Percentiles rank a stretch among this genome's conserved stretches.
These are phyloP conservation scores for Aspergillus bertholletiae DNA, from an alignment of 495 filamentous ascomycete species.

Conservation along the genomic window DNA sequence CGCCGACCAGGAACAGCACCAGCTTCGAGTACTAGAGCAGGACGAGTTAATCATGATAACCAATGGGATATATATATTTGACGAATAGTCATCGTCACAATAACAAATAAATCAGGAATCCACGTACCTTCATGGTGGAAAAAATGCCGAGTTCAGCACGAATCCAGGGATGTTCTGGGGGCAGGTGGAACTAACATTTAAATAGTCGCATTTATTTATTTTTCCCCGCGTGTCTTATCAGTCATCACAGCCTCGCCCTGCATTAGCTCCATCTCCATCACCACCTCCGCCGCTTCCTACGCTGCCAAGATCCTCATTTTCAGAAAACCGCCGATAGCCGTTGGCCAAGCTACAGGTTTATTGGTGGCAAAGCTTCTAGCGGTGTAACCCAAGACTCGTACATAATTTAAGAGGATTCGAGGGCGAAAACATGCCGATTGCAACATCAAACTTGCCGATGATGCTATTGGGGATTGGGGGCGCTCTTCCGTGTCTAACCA, in stretches of 20 bases:
- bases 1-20: slow-evolving; percentile 1
- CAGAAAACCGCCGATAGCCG: slow-evolving; percentile 3
- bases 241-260: not conserved
- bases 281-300: not conserved
- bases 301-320: slow-evolving; percentile 6
- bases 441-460: not conserved
- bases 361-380: slow-evolving; percentile 10
- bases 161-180: too few relatives aligned
- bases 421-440: not conserved
- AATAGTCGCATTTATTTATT: not conserved
- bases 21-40: not conserved
- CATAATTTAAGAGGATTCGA: not conserved
- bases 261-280: not conserved
- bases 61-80: too few relatives aligned
- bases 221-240: slow-evolving; percentile 5
- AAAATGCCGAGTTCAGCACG: not conserved
- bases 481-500: too few relatives aligned
- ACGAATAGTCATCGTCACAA: not conserved
- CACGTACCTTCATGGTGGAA: slow-evolving; percentile 1
- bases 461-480: not conserved
- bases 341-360: not conserved
- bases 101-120: not conserved
- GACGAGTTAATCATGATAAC: not conserved
- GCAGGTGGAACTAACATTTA: too few relatives aligned
- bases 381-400: slow-evolving; percentile 15